phyloP scores from a whole-genome alignment of 2,329 filamentous ascomycete genomes.

The Stagonosporopsis rhizophila region DNA sequence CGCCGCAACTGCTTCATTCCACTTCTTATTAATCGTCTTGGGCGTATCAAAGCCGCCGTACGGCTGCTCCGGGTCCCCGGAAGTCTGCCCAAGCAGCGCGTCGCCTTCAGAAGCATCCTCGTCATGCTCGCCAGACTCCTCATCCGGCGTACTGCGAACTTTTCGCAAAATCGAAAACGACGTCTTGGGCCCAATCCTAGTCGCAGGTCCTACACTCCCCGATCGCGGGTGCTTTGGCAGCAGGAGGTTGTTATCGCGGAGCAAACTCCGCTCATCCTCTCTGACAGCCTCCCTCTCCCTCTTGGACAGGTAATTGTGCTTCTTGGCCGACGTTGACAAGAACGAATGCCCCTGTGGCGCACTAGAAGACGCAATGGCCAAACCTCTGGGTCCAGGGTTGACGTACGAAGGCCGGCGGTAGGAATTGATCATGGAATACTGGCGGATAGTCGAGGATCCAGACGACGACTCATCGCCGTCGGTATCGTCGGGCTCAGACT shows the following conservation, averaged over 20 bases:
- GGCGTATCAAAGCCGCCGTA: constrained; percentile 59
- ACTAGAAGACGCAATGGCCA: constrained; percentile 69
- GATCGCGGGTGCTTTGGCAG: constrained; percentile 58
- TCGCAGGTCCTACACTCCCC: constrained; percentile 39
- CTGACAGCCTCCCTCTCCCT: constrained; percentile 62
- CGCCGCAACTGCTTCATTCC: constrained; percentile 76
- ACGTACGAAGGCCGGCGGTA: constrained; percentile 83
- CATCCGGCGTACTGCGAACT: constrained; percentile 39
- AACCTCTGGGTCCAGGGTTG: constrained; percentile 72
- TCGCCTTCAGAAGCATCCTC: constrained; percentile 55
- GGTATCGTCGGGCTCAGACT: constrained; percentile 59
- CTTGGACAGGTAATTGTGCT: constrained; percentile 56
- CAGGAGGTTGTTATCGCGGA: constrained; percentile 67
- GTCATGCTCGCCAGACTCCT: constrained; percentile 35
- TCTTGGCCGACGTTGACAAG: constrained; percentile 32
- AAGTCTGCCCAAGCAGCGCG: constrained; percentile 52
- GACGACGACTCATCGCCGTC: constrained; percentile 55
- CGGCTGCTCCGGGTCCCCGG: constrained; percentile 46
- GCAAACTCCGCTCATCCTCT: constrained; percentile 64
- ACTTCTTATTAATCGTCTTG: constrained; percentile 52
- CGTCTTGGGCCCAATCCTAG: constrained; percentile 35
- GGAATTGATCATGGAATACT: constrained; percentile 63
- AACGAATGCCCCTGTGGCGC: constrained; percentile 48
- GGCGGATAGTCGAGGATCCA: constrained; percentile 56
- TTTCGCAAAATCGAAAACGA: constrained; percentile 42